These are phyloP conservation scores for Calophaca sinica DNA, from an alignment of 306 rosid species.

Conservation along the genomic window DNA sequence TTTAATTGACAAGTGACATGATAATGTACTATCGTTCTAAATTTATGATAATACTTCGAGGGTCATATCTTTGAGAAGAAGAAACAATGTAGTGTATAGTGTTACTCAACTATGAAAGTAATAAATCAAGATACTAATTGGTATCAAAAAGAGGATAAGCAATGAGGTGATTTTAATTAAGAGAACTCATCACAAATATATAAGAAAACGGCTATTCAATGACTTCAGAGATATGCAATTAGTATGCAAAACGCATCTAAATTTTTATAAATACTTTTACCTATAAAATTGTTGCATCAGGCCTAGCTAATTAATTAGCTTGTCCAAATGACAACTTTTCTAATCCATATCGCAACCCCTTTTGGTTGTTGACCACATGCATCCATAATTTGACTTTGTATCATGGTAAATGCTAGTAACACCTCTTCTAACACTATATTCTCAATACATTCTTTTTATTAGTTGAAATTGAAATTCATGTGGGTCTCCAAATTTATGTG, in stretches of 20 bases:
- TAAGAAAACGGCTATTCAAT: constrained; percentile 15
- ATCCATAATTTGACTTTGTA: not conserved
- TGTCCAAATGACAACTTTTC: constrained; percentile 45
- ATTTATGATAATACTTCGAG: constrained; percentile 23
- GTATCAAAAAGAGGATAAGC: constrained; percentile 12
- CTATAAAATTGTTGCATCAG: constrained; percentile 21
- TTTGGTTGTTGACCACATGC: not conserved
- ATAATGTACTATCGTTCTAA: constrained; percentile 48
- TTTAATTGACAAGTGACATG: constrained; percentile 37
- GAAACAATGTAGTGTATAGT: constrained; percentile 35
- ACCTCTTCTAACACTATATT: no score
- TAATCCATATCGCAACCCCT: constrained; percentile 9
- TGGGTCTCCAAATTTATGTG: no score
- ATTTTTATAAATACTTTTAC: not conserved
- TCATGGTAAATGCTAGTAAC: no score
- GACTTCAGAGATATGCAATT: constrained; percentile 8
- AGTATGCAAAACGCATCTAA: not conserved
- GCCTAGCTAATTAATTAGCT: constrained; percentile 8
- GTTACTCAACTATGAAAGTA: constrained; percentile 36
- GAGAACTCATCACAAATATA: constrained; percentile 21
- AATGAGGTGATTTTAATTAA: constrained; percentile 19
- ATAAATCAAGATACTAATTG: constrained; percentile 27
- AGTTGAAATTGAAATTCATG: no score
- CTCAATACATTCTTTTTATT: no score
- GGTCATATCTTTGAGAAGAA: constrained; percentile 42